These are phyloP conservation scores for Wickerhamiella parazyma DNA, from an alignment of 805 yeast genomes.

Conservation along the genomic window DNA sequence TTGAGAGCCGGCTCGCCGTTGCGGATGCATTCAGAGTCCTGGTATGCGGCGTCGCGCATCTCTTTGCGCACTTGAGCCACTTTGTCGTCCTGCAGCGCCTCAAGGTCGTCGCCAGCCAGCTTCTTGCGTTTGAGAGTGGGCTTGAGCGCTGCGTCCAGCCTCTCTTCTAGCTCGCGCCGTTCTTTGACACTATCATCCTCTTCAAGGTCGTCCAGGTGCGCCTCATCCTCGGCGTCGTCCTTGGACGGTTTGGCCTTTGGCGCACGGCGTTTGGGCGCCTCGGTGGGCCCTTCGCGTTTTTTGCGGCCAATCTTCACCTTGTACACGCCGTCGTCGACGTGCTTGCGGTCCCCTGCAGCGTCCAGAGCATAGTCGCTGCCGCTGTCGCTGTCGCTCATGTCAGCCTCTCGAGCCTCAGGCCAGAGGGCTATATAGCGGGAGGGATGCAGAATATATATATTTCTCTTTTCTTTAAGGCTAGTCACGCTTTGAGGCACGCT, in stretches of 20 bases:
- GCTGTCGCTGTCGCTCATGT: background rate
- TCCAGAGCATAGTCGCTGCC: background rate
- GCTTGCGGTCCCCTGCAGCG: conserved; percentile 10
- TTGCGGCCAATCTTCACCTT: conserved; percentile 22
- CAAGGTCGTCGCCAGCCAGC: conserved; percentile 85
- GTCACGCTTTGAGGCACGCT: no score
- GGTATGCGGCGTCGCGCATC: conserved; percentile 65
- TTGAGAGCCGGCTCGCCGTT: conserved; percentile 58
- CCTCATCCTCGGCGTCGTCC: conserved; percentile 7
- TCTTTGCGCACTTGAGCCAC: conserved; percentile 68
- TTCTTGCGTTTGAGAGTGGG: conserved; percentile 44
- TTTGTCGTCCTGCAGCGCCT: conserved; percentile 86
- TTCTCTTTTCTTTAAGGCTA: no score
- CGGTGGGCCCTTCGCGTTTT: conserved; percentile 9
- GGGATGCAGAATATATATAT: no score
- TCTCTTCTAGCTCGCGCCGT: conserved; percentile 69
- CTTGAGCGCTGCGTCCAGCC: conserved; percentile 64
- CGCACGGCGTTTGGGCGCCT: conserved; percentile 10
- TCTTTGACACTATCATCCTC: conserved; percentile 30
- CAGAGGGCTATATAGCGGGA: no score
- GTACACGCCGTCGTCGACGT: conserved; percentile 29
- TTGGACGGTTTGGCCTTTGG: conserved; percentile 13
- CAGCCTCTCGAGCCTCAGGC: background rate
- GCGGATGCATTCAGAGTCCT: conserved; percentile 38
- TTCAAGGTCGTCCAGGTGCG: conserved; percentile 8